These are phyloP conservation scores for Porodaedalea pini DNA, from an alignment of 1,284 basidiomycete species.

Conservation along the genomic window DNA sequence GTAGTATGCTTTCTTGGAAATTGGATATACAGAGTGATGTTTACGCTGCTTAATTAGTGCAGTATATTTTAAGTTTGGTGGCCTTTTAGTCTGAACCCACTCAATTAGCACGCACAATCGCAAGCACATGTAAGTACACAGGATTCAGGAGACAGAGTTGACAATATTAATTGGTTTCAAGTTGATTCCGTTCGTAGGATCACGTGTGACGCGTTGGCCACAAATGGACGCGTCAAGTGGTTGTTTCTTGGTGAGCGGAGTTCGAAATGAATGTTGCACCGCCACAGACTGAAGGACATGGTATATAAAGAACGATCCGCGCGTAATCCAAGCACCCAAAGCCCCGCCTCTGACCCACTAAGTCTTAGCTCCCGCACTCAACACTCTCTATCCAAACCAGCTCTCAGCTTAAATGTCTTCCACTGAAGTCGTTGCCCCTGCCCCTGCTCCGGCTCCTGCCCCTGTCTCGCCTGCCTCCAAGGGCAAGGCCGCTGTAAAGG, in stretches of 20 bases:
- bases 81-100: too few species aligned
- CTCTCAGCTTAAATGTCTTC: slow-evolving; percentile 38
- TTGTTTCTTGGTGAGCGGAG: background rate
- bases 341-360: background rate
- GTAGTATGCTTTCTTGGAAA: too few species aligned
- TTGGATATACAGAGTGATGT: too few species aligned
- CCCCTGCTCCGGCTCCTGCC: slow-evolving; percentile 38
- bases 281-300: background rate
- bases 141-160: too few species aligned
- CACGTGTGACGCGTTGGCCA: background rate
- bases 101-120: too few species aligned
- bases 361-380: slow-evolving; percentile 6
- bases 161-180: too few species aligned
- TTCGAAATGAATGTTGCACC: slow-evolving; percentile 10
- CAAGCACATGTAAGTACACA: too few species aligned
- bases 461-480: slow-evolving; percentile 12
- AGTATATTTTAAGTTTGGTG: too few species aligned
- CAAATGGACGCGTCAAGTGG: background rate
- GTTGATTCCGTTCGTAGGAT: too few species aligned
- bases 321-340: background rate
- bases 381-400: slow-evolving; percentile 38
- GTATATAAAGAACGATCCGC: slow-evolving; percentile 2
- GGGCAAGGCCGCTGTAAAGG: slow-evolving; percentile 30
- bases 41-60: too few species aligned
- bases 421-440: slow-evolving; percentile 31